These are phyloP conservation scores for Inga leiocalycina DNA, from an alignment of 306 rosid genomes.

Conservation along the genomic window DNA sequence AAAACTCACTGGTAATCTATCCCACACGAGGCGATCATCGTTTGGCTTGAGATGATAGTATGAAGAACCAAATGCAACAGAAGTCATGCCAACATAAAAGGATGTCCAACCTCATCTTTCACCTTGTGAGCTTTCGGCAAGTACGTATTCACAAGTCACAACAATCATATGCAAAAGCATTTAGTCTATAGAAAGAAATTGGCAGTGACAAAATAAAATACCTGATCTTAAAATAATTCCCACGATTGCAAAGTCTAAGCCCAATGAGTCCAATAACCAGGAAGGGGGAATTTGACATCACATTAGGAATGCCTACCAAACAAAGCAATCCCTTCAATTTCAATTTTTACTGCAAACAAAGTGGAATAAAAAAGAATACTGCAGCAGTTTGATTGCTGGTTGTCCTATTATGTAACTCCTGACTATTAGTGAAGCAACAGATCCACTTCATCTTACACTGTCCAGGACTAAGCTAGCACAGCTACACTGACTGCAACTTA, in stretches of 20 bases:
- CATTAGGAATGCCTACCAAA: conserved; percentile 76
- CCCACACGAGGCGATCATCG: conserved; percentile 88
- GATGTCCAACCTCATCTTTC: conserved; percentile 91
- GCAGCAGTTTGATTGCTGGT: neutral
- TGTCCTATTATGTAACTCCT: neutral
- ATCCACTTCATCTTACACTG: neutral
- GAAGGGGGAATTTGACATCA: conserved; percentile 86
- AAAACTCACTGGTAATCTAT: conserved; percentile 85
- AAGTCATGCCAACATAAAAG: conserved; percentile 81
- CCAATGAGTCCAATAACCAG: conserved; percentile 74
- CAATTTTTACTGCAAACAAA: neutral
- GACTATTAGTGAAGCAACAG: neutral
- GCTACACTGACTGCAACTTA: neutral
- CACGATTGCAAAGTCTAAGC: conserved; percentile 62
- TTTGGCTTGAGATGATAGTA: conserved; percentile 92
- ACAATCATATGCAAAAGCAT: conserved; percentile 1
- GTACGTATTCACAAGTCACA: neutral
- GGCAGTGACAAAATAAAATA: conserved; percentile 28
- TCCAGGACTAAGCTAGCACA: neutral
- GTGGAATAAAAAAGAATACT: neutral
- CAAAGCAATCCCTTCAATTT: neutral
- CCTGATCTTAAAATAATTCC: conserved; percentile 78
- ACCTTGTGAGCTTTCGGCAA: conserved; percentile 68
- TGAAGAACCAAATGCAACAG: conserved; percentile 82
- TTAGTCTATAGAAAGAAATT: neutral